Percentiles rank a stretch among this genome's conserved stretches.
Conservation (phyloP, 164 flowering plant species). For the Annona squamosa region DNA sequence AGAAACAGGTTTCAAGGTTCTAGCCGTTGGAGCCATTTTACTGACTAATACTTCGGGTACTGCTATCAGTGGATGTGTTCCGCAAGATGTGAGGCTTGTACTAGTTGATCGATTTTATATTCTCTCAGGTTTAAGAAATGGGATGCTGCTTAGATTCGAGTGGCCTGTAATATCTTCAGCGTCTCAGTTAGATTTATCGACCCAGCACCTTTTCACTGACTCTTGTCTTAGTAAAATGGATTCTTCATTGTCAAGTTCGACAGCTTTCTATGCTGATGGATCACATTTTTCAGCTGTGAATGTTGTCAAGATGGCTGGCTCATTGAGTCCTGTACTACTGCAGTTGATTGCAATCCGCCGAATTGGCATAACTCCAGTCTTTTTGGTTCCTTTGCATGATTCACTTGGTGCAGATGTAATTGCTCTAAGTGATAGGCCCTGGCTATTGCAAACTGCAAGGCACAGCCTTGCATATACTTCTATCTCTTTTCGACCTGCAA, state of each 20-base stretch:
- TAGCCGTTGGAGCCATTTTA: slow-evolving; percentile 69
- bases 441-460: slow-evolving; percentile 94
- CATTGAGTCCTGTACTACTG: slow-evolving; percentile 40
- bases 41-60: slow-evolving; percentile 58
- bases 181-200: slow-evolving; percentile 20
- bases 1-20: slow-evolving; percentile 45
- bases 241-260: slow-evolving; percentile 13
- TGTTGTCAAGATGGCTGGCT: slow-evolving; percentile 23
- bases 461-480: slow-evolving; percentile 88
- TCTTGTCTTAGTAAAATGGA: slow-evolving; percentile 22
- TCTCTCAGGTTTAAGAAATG: slow-evolving; percentile 89
- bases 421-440: slow-evolving; percentile 94
- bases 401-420: slow-evolving; percentile 71
- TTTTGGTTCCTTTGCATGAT: slow-evolving; percentile 76
- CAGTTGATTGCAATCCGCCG: slow-evolving; percentile 85
- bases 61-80: slow-evolving; percentile 72
- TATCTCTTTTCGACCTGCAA: slow-evolving; percentile 86
- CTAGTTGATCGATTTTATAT: slow-evolving; percentile 67
- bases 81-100: slow-evolving; percentile 96
- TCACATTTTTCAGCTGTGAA: slow-evolving; percentile 14
- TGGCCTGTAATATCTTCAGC: slow-evolving; percentile 50
- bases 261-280: slow-evolving; percentile 13
- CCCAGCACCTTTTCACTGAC: slow-evolving; percentile 14
- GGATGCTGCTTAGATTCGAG: slow-evolving; percentile 94
- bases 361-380: slow-evolving; percentile 89